Percentiles rank a stretch among this genome's conserved stretches.
Evolutionary conservation across 306 rosid species (phyloP).

Genomic region (Fagus sylvatica): DNA sequence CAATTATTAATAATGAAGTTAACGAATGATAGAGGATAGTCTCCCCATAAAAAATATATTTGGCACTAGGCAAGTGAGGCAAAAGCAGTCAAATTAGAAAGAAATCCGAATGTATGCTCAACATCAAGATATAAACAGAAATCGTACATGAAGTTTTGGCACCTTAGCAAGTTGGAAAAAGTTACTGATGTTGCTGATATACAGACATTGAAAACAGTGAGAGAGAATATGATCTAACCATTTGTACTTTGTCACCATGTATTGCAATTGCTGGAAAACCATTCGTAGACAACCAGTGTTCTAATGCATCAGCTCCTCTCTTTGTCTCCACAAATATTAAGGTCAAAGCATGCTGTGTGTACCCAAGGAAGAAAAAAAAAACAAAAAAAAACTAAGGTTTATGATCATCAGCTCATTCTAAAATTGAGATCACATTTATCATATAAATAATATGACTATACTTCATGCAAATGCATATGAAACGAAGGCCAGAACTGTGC

Average conservation of each 20-base stretch:
- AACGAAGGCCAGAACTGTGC: neutral
- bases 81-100: neutral
- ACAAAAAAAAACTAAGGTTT: neutral
- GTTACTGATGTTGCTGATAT: neutral
- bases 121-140: neutral
- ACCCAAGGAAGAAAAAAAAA: neutral
- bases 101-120: neutral
- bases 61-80: neutral
- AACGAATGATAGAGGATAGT: neutral
- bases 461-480: neutral
- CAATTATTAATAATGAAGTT: neutral
- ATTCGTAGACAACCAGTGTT: slow-evolving; percentile 73
- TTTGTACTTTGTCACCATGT: slow-evolving; percentile 93
- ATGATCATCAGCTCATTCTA: neutral
- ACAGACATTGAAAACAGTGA: neutral
- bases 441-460: neutral
- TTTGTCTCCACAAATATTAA: slow-evolving; percentile 98
- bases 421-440: neutral
- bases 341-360: slow-evolving; percentile 78
- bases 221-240: slow-evolving; percentile 44
- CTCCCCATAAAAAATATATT: neutral
- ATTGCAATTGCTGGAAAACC: slow-evolving; percentile 94
- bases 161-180: neutral
- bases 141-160: neutral
- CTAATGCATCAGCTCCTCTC: slow-evolving; percentile 95